A percentile compares a stretch with the other conserved stretches of the same genome.
These are phyloP conservation scores for Nicotiana paniculata DNA, from an alignment of 257 asterid genomes.

Conservation along the genomic window DNA sequence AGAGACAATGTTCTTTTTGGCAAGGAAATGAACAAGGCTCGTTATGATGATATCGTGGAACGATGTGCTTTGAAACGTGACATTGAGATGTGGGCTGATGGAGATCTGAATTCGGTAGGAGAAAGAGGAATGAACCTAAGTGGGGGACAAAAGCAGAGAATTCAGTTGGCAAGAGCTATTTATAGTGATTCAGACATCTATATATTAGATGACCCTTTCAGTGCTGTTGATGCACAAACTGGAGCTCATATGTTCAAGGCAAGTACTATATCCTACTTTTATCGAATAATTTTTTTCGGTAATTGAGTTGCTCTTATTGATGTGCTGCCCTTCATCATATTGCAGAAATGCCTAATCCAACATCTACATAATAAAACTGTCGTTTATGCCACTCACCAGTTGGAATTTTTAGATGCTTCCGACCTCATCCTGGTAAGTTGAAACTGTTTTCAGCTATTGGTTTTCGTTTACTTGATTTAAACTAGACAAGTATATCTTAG, in stretches of 20 bases:
- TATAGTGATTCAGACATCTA: conserved; percentile 61
- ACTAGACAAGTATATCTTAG: background rate
- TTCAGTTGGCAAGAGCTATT: conserved; percentile 79
- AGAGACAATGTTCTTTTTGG: conserved; percentile 77
- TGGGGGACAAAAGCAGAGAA: conserved; percentile 83
- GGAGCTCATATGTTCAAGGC: conserved; percentile 86
- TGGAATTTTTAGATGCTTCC: conserved; percentile 66
- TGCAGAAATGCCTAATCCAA: conserved; percentile 71
- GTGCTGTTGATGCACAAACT: conserved; percentile 85
- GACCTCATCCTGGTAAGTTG: conserved; percentile 68
- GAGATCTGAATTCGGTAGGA: conserved; percentile 62
- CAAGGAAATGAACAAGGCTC: conserved; percentile 47
- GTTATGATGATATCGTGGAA: conserved; percentile 55
- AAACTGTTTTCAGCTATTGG: background rate
- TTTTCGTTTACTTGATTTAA: background rate
- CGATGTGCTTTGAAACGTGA: conserved; percentile 72
- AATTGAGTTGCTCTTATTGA: background rate
- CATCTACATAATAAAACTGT: conserved; percentile 53
- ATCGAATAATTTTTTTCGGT: background rate
- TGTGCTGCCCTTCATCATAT: background rate
- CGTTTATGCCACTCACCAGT: conserved; percentile 74
- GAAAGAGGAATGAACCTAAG: conserved; percentile 73
- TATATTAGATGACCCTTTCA: conserved; percentile 78
- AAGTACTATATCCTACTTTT: conserved; percentile 5
- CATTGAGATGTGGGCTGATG: conserved; percentile 53